Base-by-base conservation (phyloP, 129 eudicot genomes). In the Chrysanthemum makinoi region DNA sequence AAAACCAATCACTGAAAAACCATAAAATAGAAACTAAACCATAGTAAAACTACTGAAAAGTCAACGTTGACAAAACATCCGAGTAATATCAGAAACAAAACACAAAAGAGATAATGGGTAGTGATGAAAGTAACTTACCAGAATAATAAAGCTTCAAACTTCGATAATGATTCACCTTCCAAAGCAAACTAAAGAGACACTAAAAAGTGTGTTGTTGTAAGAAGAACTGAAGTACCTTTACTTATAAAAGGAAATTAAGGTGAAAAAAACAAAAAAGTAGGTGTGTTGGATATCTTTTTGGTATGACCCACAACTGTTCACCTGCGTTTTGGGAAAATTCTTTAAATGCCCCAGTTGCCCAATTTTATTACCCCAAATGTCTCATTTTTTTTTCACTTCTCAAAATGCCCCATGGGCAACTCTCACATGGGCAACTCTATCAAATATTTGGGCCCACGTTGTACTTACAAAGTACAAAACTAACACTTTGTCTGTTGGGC, bases 181-280 rank as follows among this genome's bases (percentile, higher is more conserved):
- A 28, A 46, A 66, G 69, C 14, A 66, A 68, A 72, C 39, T 28
- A 72, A 66, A 64, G 71, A 69, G 65, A 28, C 33, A 33, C 39
- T 28, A 28, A 39, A 39, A 39, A 39, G 47, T 43, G 72, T 14
- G 54, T 24, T 77, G 66, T 22, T 30, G 6, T 24, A 28, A 65
- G 33, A 73, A 77, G 72, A 76, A 15, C 10, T 39, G 46, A 39
- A 39, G 46, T 39, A 39, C 46, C 10, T 39, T 10, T 39, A 39
- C 46, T 39, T 39, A 39, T 18, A 66, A 33, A 73, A 77, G 72
- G 74, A 15, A 76, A 47, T 51, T 68, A 70, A 46, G 16, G 48
- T 74, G 80, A 77, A 44, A 56, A 46, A 65, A 75, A 74, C 75
- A 74, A 81, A 77, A 77, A 60, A 83, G 79, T 80, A 61, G 85